Evolutionary conservation across 257 asterid species (phyloP), one percentile per base, ranked within the genome.

Genomic region (Solanum peruvianum): DNA sequence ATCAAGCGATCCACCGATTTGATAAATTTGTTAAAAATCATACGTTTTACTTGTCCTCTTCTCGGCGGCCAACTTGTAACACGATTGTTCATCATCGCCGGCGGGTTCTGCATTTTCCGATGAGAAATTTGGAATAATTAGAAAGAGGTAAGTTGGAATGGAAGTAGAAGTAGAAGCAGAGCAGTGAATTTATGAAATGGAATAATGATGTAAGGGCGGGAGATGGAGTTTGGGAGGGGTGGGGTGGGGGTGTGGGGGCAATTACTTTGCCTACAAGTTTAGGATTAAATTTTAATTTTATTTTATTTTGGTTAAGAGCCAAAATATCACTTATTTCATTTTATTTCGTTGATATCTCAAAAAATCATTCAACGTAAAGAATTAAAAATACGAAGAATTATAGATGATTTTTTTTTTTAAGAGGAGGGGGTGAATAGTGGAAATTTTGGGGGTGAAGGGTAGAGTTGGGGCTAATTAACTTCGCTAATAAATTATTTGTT

Each of bases 11-110:
- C 9, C 83, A 44, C 5, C 25, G 91, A 91, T n/a, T 76, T 91
- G 5, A 83, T 87, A 21, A 91, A 5, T 39, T 58, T 60, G 85
- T 72, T 88, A 41, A 88, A 42, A 39, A 91, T 88, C 83, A 80
- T 81, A 45, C 27, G 6, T 85, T 10, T 82, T 29, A 88, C 76
- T 4, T 75, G 18, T 6, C 89, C 91, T 41, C 91, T 89, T 80
- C 29, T 45, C 6, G 91, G 89, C 6, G 73, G 91, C 37, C 86
- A 21, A 18, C 58, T 56, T 27, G 60, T 45, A 23, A 27, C 39
- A 3, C 9, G 39, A 21, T 31, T 39, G 4, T 15, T 66, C 18
- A 42, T 64, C 29, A 31, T 64, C 42, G 14, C n/a, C 47, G 20
- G 67, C 21, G 2, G 9, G 85, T 18, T 56, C 5, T 56, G 88